These are phyloP conservation scores for Fusarium irregulare DNA, from an alignment of 2,329 filamentous ascomycete species.

Conservation along the genomic window DNA sequence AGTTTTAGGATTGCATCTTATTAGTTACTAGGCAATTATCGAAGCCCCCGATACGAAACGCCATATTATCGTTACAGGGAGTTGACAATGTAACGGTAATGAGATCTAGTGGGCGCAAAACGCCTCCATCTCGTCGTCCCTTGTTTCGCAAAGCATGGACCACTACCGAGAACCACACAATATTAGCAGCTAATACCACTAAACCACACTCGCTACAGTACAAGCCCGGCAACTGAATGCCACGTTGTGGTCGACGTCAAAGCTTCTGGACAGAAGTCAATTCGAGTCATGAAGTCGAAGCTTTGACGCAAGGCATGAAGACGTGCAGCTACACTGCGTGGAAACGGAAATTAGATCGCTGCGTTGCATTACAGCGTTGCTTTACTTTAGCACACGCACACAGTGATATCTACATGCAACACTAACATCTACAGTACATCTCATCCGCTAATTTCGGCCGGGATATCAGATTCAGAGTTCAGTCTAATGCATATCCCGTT, in stretches of 20 bases:
- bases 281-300: constrained; percentile 6
- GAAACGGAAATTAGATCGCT: constrained; percentile 19
- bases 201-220: neutral
- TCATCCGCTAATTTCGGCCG: constrained; percentile 22
- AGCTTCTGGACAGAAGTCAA: constrained; percentile 5
- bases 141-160: constrained; percentile 3
- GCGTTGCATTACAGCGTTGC: constrained; percentile 20
- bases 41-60: neutral
- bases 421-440: constrained; percentile 1
- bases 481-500: constrained; percentile 25
- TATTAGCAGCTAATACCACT: neutral
- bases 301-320: constrained; percentile 12
- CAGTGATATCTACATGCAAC: constrained; percentile 14
- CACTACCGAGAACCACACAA: neutral
- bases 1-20: constrained; percentile 14
- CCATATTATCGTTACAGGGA: constrained; percentile 4
- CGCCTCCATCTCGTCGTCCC: neutral
- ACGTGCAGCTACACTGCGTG: constrained; percentile 11
- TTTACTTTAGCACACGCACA: neutral
- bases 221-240: constrained; percentile 17
- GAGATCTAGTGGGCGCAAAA: constrained; percentile 6
- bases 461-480: constrained; percentile 35
- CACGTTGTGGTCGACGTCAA: constrained; percentile 28
- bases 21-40: neutral
- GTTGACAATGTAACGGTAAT: constrained; percentile 17